These are phyloP conservation scores for Leccinum longicurvipes DNA, from an alignment of 768 basidiomycete species.

Conservation along the genomic window DNA sequence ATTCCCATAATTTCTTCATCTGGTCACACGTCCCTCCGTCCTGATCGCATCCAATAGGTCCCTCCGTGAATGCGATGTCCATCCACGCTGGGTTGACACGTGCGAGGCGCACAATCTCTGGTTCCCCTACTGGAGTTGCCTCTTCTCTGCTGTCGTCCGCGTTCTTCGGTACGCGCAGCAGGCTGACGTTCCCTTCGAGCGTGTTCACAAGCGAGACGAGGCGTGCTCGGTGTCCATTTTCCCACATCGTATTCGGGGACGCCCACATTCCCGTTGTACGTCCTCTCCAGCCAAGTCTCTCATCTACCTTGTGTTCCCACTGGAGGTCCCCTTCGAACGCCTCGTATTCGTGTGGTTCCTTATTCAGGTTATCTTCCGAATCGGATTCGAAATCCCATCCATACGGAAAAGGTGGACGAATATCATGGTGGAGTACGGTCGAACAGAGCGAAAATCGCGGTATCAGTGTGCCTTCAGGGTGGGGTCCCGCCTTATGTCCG, in stretches of 20 bases:
- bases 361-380: not conserved
- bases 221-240: conserved; percentile 45
- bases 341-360: conserved; percentile 13
- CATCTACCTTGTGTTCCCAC: conserved; percentile 63
- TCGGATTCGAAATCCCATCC: conserved; percentile 44
- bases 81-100: conserved; percentile 52
- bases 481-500: conserved; percentile 44
- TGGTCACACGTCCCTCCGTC: conserved; percentile 34
- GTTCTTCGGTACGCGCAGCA: conserved; percentile 34
- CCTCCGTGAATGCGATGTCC: conserved; percentile 57
- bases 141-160: not conserved
- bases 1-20: conserved; percentile 48
- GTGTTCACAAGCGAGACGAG: conserved; percentile 45
- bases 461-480: conserved; percentile 38
- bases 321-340: conserved; percentile 47
- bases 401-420: conserved; percentile 47
- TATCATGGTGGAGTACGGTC: conserved; percentile 52
- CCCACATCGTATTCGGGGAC: conserved; percentile 41
- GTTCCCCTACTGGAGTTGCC: conserved; percentile 34
- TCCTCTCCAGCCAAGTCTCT: conserved; percentile 69
- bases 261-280: conserved; percentile 65
- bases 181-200: conserved; percentile 35
- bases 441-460: conserved; percentile 55
- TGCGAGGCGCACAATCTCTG: conserved; percentile 34
- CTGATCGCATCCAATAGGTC: conserved; percentile 40